Base-by-base conservation (phyloP, 2,329 filamentous ascomycete genomes). In the Colletotrichum graminicola region DNA sequence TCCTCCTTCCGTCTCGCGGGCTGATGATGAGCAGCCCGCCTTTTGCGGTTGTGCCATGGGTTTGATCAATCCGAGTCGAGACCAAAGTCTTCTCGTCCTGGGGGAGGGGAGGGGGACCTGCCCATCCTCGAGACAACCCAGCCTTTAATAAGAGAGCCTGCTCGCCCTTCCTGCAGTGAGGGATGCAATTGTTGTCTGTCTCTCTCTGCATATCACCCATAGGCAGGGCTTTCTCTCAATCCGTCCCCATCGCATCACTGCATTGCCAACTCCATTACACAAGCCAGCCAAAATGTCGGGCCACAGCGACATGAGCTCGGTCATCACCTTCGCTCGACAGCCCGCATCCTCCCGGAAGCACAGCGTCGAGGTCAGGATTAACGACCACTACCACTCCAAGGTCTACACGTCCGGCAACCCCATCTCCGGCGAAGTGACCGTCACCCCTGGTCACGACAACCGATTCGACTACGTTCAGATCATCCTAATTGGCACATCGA, bases 381-480 rank as follows among this genome's bases (percentile, higher is more conserved):
- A 87, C 75, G 82, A 85, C 77, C 86, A 90, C 81, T 89, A 83
- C 79, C 82, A 75, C 73, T 84, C 85, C 76, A 88, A 87, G 77
- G 83, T 88, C 57, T 90, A 89, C 79, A 88, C 86, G 5, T 86
- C 87, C 0, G 83, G 83, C n/a, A 87, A 86, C 18, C 78, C 82
- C 72, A 80, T 90, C 60, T 80, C 82, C 12, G 88, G 88, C 64
- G 79, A 83, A 52, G 86, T 85, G 72, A 77, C 81, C 67, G 82
- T 90, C 76, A 82, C 77, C 45, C 79, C 84, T 12, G 77, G 77
- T 54, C 81, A 80, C 59, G 84, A 88, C 74, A 82, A 84, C 23
- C 80, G 79, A 29, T 89, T 89, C 77, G 84, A 88, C 75, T 76
- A 77, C 43, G 77, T 90, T 63, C 85, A 89, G 75, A 85, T 90